phyloP scores from a whole-genome alignment of 2,329 filamentous ascomycete species.

The Penicillium occitanis region DNA sequence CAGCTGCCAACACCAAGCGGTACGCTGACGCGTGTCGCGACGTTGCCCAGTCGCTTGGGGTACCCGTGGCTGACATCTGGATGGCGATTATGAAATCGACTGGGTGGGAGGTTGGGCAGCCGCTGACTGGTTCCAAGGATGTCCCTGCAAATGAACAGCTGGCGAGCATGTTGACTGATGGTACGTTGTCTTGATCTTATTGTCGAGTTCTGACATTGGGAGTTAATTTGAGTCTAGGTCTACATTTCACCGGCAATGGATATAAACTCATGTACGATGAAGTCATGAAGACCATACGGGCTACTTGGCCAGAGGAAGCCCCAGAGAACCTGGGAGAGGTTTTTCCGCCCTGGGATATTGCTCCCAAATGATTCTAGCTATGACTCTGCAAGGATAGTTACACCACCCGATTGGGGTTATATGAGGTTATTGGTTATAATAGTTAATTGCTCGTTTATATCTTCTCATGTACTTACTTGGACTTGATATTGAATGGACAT shows the following conservation, averaged over 20 bases:
- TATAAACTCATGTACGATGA: conserved; percentile 58
- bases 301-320: conserved; percentile 55
- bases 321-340: conserved; percentile 54
- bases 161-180: conserved; percentile 55
- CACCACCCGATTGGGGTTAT: neutral
- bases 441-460: neutral
- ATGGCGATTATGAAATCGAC: conserved; percentile 68
- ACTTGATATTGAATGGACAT: conserved; percentile 3
- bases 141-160: conserved; percentile 58
- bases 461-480: conserved; percentile 3
- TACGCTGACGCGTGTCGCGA: conserved; percentile 67
- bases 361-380: conserved; percentile 34
- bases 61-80: conserved; percentile 78
- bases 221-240: conserved; percentile 37
- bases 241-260: conserved; percentile 59
- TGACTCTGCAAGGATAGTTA: neutral
- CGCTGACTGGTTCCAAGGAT: conserved; percentile 58
- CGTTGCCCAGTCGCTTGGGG: conserved; percentile 54
- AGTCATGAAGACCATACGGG: conserved; percentile 52
- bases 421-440: neutral
- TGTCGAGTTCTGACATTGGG: neutral
- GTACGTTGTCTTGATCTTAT: conserved; percentile 40
- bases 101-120: conserved; percentile 53
- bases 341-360: conserved; percentile 55
- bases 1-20: conserved; percentile 59